These are phyloP conservation scores for Lipomyces yamanashiensis DNA, from an alignment of 805 yeast species.

Conservation along the genomic window DNA sequence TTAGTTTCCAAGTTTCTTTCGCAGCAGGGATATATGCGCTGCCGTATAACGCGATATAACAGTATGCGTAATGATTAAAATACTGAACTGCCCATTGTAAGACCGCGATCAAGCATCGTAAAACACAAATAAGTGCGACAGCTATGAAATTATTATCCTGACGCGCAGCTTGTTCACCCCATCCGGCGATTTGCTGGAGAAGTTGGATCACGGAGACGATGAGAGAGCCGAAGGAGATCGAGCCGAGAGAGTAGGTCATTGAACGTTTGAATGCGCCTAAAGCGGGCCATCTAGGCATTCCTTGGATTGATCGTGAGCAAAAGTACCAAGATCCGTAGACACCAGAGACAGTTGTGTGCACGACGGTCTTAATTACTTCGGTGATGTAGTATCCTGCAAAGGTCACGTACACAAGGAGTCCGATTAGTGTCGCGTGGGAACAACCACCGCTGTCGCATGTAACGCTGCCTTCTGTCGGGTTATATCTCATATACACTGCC, in stretches of 20 bases:
- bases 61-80: slow-evolving; percentile 89
- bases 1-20: slow-evolving; percentile 77
- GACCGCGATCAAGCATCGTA: slow-evolving; percentile 60
- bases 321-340: slow-evolving; percentile 93
- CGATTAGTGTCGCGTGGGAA: slow-evolving; percentile 65
- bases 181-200: slow-evolving; percentile 57
- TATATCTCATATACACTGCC: slow-evolving; percentile 77
- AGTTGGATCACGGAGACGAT: slow-evolving; percentile 74
- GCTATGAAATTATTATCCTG: slow-evolving; percentile 60
- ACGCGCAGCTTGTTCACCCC: slow-evolving; percentile 57
- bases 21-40: slow-evolving; percentile 75
- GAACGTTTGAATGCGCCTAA: slow-evolving; percentile 80
- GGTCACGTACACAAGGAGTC: slow-evolving; percentile 70
- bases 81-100: slow-evolving; percentile 81
- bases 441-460: slow-evolving; percentile 62
- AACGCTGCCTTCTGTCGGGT: slow-evolving; percentile 56
- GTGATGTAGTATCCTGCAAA: slow-evolving; percentile 84
- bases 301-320: slow-evolving; percentile 72
- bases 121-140: slow-evolving; percentile 58
- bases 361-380: slow-evolving; percentile 78
- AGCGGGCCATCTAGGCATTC: slow-evolving; percentile 79
- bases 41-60: slow-evolving; percentile 87
- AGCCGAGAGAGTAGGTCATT: slow-evolving; percentile 84
- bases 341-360: slow-evolving; percentile 82
- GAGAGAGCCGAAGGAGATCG: slow-evolving; percentile 83